Evolutionary conservation across 1,284 basidiomycete species (phyloP), one percentile per base, ranked within the genome.

Genomic region (Ustilago esculenta): DNA sequence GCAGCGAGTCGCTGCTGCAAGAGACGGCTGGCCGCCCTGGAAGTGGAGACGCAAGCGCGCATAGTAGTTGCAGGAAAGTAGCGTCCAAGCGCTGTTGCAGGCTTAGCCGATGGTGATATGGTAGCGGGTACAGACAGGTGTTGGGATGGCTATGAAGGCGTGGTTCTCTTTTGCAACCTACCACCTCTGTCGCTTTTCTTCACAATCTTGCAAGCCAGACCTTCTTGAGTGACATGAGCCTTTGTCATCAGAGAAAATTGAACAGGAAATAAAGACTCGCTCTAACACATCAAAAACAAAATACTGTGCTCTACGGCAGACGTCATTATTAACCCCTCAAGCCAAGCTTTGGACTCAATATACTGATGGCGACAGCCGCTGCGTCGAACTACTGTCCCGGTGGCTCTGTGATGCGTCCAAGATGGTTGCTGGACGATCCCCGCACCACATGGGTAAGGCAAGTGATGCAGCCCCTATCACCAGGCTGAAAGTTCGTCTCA

Each of bases 1-100:
- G 40, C 29, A 11, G 54, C 53, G 3, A 68, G 42, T 45, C 65
- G 39, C 42, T 61, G 58, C 27, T 68, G 65, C 42, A 68, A 47
- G 27, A 68, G 50, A 36, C 49, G 65, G 55, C 61, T 50, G 37
- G 45, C 61, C 15, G 46, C 54, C 17, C 30, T 53, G 9, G 61
- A 65, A 20, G 50, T 50, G 33, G 61, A 58, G 23, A 57, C 35
- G 41, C 35, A 45, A 10, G 61, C 32, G 23, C 61, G 55, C 61
- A 65, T 65, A 11, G 15, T 33, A 48, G 25, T 24, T n/a, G 20
- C 21, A 5, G 27, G 3, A 9, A 12, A 29, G 12, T 12, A 12
- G 12, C 12, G 6, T 17, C 14, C 2, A 32, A 24, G 39, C 6
- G 18, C 21, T 30, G 44, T 7, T 33, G 43, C 10, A n/a, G 35